Conservation (phyloP, 176 grass and related monocot genomes). For the Aegilops speltoides region DNA sequence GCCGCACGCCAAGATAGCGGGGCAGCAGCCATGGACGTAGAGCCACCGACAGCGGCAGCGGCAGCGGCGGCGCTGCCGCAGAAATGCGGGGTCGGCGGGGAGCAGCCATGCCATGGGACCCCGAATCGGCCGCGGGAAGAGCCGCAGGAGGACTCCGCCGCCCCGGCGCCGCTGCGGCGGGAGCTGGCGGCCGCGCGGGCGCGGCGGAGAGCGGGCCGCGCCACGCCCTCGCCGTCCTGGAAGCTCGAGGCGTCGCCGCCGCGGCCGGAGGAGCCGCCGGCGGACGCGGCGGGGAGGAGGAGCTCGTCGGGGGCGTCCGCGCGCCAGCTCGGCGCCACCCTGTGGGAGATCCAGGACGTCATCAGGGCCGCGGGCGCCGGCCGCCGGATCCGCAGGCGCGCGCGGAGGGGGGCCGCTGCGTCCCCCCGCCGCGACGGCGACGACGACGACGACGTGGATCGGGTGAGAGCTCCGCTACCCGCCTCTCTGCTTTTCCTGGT, state of each 20-base stretch:
- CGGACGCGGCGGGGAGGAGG: constrained; percentile 14
- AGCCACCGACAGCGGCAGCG: constrained; percentile 9
- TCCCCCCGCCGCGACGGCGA: background rate
- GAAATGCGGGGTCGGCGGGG: constrained; percentile 19
- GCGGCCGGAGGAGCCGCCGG: constrained; percentile 2
- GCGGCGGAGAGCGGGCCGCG: constrained; percentile 39
- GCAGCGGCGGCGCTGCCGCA: background rate
- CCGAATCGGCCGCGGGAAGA: constrained; percentile 14
- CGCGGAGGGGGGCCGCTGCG: constrained; percentile 11
- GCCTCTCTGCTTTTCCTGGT: background rate
- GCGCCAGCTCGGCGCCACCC: constrained; percentile 80
- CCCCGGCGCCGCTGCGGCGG: constrained; percentile 13
- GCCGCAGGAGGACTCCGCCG: constrained; percentile 5
- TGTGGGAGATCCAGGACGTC: constrained; percentile 94
- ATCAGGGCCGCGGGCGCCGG: constrained; percentile 25
- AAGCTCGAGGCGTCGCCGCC: constrained; percentile 56
- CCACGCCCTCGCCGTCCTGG: constrained; percentile 72
- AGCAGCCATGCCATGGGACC: background rate
- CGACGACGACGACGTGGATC: constrained; percentile 39
- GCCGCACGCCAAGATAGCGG: constrained; percentile 3
- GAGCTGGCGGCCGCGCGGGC: constrained; percentile 32
- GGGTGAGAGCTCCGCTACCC: constrained; percentile 38
- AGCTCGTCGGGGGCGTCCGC: constrained; percentile 65
- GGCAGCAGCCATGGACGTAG: constrained; percentile 34
- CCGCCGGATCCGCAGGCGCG: constrained; percentile 49